These are phyloP conservation scores for Corinectria fuckeliana DNA, from an alignment of 2,329 filamentous ascomycete genomes.

Conservation along the genomic window DNA sequence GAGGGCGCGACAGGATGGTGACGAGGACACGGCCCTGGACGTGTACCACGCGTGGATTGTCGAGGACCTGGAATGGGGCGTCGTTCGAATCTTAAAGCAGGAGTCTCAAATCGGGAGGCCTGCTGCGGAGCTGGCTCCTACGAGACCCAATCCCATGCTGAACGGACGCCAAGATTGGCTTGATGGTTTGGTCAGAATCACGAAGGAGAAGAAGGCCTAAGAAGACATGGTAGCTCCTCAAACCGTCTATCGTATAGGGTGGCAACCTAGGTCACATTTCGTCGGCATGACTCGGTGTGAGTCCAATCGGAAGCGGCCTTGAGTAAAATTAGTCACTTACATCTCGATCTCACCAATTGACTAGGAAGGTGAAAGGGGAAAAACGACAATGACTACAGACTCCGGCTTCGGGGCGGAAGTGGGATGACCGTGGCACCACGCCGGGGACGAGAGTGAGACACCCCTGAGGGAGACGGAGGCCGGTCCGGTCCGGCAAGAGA, in stretches of 20 bases:
- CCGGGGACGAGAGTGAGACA: neutral
- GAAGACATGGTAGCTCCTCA: neutral
- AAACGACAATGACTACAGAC: neutral
- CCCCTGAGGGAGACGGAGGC: neutral
- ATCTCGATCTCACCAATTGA: neutral
- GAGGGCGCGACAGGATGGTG: constrained; percentile 28
- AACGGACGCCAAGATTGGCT: constrained; percentile 41
- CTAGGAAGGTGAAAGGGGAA: neutral
- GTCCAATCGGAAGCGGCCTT: neutral
- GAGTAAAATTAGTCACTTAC: neutral
- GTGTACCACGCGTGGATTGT: constrained; percentile 41
- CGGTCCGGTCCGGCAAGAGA: constrained; percentile 4
- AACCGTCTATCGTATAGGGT: too few species aligned
- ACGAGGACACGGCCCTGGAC: constrained; percentile 24
- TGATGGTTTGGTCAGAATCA: constrained; percentile 30
- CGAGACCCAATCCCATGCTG: constrained; percentile 37
- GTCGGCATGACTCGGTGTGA: neutral
- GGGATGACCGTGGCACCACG: constrained; percentile 28
- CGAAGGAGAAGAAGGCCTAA: constrained; percentile 6
- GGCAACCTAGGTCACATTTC: too few species aligned
- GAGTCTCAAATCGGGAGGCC: constrained; percentile 40
- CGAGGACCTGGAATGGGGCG: constrained; percentile 37
- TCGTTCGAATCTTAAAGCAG: constrained; percentile 39
- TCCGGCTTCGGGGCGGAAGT: constrained; percentile 31
- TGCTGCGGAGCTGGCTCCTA: constrained; percentile 24